A percentile compares a stretch with the other conserved stretches of the same genome.
phyloP scores from a whole-genome alignment of 441 rosid genomes.

The Jatropha multifida region DNA sequence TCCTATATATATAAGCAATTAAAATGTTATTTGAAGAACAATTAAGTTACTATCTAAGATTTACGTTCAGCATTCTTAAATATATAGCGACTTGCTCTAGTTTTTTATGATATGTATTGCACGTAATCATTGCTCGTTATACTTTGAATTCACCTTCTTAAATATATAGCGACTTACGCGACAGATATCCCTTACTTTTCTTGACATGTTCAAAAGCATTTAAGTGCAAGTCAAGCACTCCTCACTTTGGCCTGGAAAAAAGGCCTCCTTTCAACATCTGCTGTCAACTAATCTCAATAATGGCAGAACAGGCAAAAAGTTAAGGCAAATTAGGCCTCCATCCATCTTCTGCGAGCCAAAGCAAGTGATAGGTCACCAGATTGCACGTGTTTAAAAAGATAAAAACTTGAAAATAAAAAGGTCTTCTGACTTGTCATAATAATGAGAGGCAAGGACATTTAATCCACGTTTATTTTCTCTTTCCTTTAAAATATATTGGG shows the following conservation, averaged over 20 bases:
- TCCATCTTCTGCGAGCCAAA: no score
- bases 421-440: background rate
- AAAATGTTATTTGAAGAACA: background rate
- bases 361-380: no score
- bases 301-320: background rate
- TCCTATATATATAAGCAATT: background rate
- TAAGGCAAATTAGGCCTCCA: no score
- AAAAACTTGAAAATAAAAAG: background rate
- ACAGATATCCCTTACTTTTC: background rate
- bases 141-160: background rate
- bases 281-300: background rate
- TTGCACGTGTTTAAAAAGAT: no score
- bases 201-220: background rate
- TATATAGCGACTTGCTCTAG: no score
- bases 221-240: background rate
- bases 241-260: background rate
- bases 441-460: background rate
- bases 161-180: background rate
- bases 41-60: background rate
- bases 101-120: no score
- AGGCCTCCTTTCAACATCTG: conserved; percentile 5
- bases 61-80: background rate
- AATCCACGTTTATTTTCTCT: background rate
- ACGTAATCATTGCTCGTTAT: no score
- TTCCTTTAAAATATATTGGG: background rate